Percentiles rank a stretch among this genome's conserved stretches.
Evolutionary conservation across 2,329 filamentous ascomycete species (phyloP).

Genomic region (Colletotrichum truncatum): DNA sequence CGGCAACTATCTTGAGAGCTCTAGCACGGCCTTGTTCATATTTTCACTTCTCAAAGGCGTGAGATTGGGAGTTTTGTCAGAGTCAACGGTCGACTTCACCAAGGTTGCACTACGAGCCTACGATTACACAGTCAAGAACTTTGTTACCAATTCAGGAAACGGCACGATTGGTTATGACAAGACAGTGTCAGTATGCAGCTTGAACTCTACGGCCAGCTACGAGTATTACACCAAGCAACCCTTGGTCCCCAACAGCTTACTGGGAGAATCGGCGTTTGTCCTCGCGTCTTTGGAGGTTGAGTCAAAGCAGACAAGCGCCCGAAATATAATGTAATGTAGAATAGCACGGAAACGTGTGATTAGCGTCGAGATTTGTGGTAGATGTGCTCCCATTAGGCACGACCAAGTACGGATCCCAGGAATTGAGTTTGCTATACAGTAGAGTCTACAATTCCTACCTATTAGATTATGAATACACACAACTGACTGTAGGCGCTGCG

Average conservation of each 20-base stretch:
- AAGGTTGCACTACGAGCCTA: conserved; percentile 24
- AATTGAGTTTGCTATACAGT: too few species aligned
- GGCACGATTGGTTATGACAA: conserved; percentile 41
- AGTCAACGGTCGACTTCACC: neutral
- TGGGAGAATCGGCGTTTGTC: conserved; percentile 47
- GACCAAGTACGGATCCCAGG: too few species aligned
- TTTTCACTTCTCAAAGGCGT: conserved; percentile 25
- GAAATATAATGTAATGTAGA: neutral
- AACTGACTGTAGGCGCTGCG: too few species aligned
- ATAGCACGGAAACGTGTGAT: too few species aligned
- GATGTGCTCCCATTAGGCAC: too few species aligned
- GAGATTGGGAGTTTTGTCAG: conserved; percentile 5
- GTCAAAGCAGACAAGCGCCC: neutral
- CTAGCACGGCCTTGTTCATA: conserved; percentile 29
- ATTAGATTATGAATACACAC: too few species aligned
- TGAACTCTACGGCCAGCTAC: conserved; percentile 50
- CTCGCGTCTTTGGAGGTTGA: conserved; percentile 49
- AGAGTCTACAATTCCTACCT: too few species aligned
- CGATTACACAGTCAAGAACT: conserved; percentile 16
- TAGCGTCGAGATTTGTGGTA: too few species aligned
- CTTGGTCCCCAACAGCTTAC: conserved; percentile 45
- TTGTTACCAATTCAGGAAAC: conserved; percentile 16
- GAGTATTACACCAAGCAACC: conserved; percentile 49
- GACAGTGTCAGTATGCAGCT: conserved; percentile 49
- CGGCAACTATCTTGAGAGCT: conserved; percentile 32